These are phyloP conservation scores for Phytophthora boehmeriae DNA, from an alignment of 352 stramenopile genomes.

Conservation along the genomic window DNA sequence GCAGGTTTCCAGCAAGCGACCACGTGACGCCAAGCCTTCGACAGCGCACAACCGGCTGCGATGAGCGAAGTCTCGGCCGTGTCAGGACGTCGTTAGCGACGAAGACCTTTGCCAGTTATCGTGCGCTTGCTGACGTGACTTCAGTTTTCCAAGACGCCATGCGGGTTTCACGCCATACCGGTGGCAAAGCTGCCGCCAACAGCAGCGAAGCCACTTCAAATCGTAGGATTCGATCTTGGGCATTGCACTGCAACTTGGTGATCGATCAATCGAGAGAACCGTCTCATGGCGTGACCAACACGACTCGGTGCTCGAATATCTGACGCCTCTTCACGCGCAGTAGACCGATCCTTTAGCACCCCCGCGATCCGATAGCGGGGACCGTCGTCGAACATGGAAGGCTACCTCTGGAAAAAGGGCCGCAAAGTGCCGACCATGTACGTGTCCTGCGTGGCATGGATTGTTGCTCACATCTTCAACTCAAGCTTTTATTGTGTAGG, in stretches of 20 bases:
- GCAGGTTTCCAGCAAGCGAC: neutral
- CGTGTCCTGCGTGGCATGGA: slow-evolving; percentile 8
- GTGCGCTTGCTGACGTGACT: too few species aligned
- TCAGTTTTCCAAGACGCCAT: too few species aligned
- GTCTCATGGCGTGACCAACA: neutral
- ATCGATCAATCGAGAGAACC: neutral
- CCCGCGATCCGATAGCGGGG: neutral
- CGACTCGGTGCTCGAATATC: neutral
- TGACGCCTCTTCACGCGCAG: slow-evolving; percentile 14
- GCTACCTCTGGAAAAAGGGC: slow-evolving; percentile 54
- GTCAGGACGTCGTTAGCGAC: too few species aligned
- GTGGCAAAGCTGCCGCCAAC: too few species aligned
- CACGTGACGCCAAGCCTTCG: neutral
- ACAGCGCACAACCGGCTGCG: neutral
- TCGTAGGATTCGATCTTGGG: neutral
- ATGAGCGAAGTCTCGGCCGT: neutral
- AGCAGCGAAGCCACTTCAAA: neutral
- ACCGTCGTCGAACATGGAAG: slow-evolving; percentile 39
- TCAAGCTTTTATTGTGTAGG: slow-evolving; percentile 28
- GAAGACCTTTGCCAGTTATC: too few species aligned
- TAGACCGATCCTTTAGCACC: neutral
- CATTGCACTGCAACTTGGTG: neutral
- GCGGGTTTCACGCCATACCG: too few species aligned
- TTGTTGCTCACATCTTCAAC: neutral
- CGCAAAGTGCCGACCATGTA: slow-evolving; percentile 54